Base-by-base conservation (phyloP, 2,329 filamentous ascomycete species). In the Sclerotinia subarctica region DNA sequence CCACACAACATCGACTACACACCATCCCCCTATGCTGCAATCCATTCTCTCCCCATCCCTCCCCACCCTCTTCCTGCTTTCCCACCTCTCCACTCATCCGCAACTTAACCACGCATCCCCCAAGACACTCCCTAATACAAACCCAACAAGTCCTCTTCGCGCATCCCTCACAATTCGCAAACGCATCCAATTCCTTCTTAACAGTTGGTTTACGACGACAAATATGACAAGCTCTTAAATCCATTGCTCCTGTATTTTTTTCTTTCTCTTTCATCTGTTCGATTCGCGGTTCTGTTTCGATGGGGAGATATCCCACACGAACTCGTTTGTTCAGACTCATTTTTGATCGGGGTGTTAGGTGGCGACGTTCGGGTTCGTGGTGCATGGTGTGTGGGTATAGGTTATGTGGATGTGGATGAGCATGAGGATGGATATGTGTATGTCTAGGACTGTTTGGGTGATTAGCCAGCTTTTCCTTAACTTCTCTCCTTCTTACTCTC, bases 1-100 rank as follows among this genome's bases (percentile, higher is more conserved):
- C 89, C 3, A 90, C 83, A 75, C 88, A 91, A 78, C 89, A 92
- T 24, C 83, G 82, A 74, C 88, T 90, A 76, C 89, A 92, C 3
- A 91, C 80, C 72, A 85, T 83, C 46, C 81, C 68, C 66, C 67
- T 74, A 65, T 76, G 75, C 26, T 53, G 69, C 57, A 35, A 24
- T 10, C 49, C 53, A 26, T 29, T 67, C 35, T 58, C 64, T 32
- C 47, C 24, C 62, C 52, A 52, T 10, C 21, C 38, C 29, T 62
- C 26, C 21, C 57, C 64, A 11, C 47, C 32, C 8, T 63, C 56
- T n/a, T n/a, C 35, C 10, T 68, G 44, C 38, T 44, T 13, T 44
- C 46, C 24, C 29, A 44, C 51, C n/a, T 68, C 66, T 42, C 63
- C 71, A 49, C 42, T 56, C 54, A 60, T 54, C 42, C 54, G 58